These are phyloP conservation scores for Lentinula guzmanii DNA, from an alignment of 768 basidiomycete genomes.

Conservation along the genomic window DNA sequence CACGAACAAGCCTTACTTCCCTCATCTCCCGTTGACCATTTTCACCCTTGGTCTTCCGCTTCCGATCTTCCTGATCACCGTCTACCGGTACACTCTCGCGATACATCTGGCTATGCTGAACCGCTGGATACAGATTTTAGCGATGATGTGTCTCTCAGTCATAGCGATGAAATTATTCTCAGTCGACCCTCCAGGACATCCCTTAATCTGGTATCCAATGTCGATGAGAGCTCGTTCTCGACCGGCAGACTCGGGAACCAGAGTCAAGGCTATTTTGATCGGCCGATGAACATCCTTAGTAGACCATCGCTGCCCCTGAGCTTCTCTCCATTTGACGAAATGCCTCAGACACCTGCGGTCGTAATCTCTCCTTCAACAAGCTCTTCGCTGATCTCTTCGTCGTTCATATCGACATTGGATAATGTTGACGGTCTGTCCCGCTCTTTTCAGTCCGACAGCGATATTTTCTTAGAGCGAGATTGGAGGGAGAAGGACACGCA, in stretches of 20 bases:
- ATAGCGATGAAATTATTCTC: slow-evolving; percentile 9
- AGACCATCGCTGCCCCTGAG: slow-evolving; percentile 18
- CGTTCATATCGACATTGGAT: slow-evolving; percentile 51
- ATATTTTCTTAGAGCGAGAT: slow-evolving; percentile 45
- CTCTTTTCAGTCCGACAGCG: slow-evolving; percentile 48
- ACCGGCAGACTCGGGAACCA: slow-evolving; percentile 22
- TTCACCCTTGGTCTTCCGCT: slow-evolving; percentile 8
- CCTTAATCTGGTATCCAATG: slow-evolving; percentile 22
- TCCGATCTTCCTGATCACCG: neutral
- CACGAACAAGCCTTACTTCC: slow-evolving; percentile 14
- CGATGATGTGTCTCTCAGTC: slow-evolving; percentile 12
- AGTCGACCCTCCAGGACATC: slow-evolving; percentile 19
- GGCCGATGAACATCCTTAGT: slow-evolving; percentile 31
- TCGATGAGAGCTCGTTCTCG: slow-evolving; percentile 9
- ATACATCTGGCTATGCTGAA: neutral
- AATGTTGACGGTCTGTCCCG: slow-evolving; percentile 30
- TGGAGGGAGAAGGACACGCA: slow-evolving; percentile 30
- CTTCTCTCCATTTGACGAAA: slow-evolving; percentile 56
- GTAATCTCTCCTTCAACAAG: slow-evolving; percentile 32
- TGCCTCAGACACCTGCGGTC: slow-evolving; percentile 18
- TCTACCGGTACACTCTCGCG: neutral
- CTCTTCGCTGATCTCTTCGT: slow-evolving; percentile 48
- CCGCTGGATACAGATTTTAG: neutral
- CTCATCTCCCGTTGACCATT: neutral
- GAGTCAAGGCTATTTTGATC: slow-evolving; percentile 4